Evolutionary conservation across 2,329 filamentous ascomycete species (phyloP).

Genomic region (Curvularia sp.): DNA sequence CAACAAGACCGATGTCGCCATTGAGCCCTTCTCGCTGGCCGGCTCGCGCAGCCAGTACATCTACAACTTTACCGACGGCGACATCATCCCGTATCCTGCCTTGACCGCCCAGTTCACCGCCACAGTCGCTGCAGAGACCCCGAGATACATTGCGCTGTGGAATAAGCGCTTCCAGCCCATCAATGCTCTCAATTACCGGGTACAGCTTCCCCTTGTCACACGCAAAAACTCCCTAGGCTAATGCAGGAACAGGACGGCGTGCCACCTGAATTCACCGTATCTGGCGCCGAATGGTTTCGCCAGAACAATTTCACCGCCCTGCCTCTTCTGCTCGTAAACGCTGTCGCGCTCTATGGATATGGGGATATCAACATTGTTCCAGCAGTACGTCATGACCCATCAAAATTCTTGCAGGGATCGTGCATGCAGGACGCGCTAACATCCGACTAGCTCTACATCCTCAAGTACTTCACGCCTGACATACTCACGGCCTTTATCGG

Average conservation of each 20-base stretch:
- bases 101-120: constrained; percentile 35
- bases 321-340: constrained; percentile 45
- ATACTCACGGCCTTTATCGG: constrained; percentile 49
- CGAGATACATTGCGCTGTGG: constrained; percentile 46
- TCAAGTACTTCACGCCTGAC: constrained; percentile 51
- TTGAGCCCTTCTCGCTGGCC: constrained; percentile 43
- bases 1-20: constrained; percentile 43
- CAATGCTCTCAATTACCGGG: constrained; percentile 47
- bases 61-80: constrained; percentile 46
- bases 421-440: constrained; percentile 39
- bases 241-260: constrained; percentile 45
- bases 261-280: constrained; percentile 45
- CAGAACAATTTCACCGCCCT: constrained; percentile 49
- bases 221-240: constrained; percentile 24
- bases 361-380: constrained; percentile 49
- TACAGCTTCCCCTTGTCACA: constrained; percentile 23
- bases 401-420: constrained; percentile 30
- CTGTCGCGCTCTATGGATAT: constrained; percentile 49
- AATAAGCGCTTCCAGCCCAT: constrained; percentile 42
- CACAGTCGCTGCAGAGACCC: constrained; percentile 41
- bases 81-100: constrained; percentile 33
- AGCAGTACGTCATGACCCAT: constrained; percentile 42
- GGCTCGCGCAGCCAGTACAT: constrained; percentile 43
- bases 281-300: constrained; percentile 46
- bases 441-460: constrained; percentile 47